phyloP scores from a whole-genome alignment of 306 rosid species.

The Macrotyloma uniflorum region DNA sequence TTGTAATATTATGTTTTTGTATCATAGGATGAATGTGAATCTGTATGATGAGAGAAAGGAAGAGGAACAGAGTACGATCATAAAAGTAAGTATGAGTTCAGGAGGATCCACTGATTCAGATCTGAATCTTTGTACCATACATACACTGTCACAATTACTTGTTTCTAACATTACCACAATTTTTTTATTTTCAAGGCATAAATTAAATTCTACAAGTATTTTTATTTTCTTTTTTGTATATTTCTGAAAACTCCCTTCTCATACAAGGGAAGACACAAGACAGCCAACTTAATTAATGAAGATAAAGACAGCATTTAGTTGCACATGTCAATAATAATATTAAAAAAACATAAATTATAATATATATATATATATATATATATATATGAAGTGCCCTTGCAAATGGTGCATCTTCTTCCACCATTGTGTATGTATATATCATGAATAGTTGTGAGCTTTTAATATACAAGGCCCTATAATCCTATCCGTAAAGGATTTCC shows the following conservation, averaged over 20 bases:
- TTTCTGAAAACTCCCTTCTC: neutral
- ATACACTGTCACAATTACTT: neutral
- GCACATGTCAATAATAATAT: neutral
- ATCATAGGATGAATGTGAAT: neutral
- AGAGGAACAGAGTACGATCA: conserved; percentile 2
- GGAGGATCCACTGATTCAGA: conserved; percentile 19
- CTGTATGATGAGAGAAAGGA: conserved; percentile 2
- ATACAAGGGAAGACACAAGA: neutral
- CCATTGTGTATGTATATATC: neutral
- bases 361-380: too few species aligned
- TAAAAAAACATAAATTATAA: too few species aligned
- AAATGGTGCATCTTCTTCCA: neutral
- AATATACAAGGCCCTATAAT: neutral
- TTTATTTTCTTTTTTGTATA: neutral
- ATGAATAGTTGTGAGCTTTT: neutral
- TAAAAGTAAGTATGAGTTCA: neutral
- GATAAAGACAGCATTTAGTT: conserved; percentile 19
- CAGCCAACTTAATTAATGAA: neutral
- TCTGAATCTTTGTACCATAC: neutral
- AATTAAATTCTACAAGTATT: neutral
- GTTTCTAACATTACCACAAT: neutral
- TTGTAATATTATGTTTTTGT: too few species aligned
- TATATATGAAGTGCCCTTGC: neutral
- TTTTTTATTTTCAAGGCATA: neutral
- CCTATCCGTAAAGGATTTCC: neutral